Evolutionary conservation across 1,284 basidiomycete genomes (phyloP).

Genomic region (Microbotryum scabiosae): DNA sequence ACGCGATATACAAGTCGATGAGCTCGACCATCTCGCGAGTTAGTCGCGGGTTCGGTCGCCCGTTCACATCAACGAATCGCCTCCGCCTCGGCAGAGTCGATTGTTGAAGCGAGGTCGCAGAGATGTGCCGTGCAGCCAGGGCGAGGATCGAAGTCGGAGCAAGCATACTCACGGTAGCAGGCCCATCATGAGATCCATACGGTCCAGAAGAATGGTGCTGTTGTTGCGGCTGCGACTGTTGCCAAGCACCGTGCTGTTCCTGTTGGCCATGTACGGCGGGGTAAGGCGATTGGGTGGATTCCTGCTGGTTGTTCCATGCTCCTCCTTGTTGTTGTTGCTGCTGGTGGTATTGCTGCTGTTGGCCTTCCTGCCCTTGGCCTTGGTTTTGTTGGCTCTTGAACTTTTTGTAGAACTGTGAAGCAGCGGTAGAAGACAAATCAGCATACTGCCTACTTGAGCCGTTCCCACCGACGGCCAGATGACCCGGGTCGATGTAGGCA

Average conservation of each 20-base stretch:
- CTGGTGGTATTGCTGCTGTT: slow-evolving; percentile 16
- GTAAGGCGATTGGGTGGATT: slow-evolving; percentile 8
- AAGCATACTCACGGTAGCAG: slow-evolving; percentile 22
- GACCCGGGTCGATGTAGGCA: neutral
- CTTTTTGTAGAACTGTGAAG: neutral
- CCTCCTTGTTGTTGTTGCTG: slow-evolving; percentile 4
- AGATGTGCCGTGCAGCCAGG: neutral
- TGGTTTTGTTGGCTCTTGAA: neutral
- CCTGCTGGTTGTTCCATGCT: neutral
- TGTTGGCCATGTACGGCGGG: neutral
- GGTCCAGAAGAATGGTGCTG: slow-evolving; percentile 1
- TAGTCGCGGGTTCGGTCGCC: neutral
- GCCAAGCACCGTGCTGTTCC: neutral
- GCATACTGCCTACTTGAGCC: neutral
- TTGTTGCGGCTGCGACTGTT: slow-evolving; percentile 7
- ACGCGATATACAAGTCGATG: no score
- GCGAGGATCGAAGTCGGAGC: neutral
- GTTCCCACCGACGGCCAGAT: neutral
- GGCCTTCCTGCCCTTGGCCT: slow-evolving; percentile 8
- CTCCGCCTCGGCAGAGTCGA: no score
- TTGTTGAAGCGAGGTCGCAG: no score
- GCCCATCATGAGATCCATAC: slow-evolving; percentile 27
- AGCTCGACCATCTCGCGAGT: neutral
- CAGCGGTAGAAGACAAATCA: neutral
- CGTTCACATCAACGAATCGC: no score